Evolutionary conservation across 164 flowering plant species (phyloP).

Genomic region (Magnolia sinica): DNA sequence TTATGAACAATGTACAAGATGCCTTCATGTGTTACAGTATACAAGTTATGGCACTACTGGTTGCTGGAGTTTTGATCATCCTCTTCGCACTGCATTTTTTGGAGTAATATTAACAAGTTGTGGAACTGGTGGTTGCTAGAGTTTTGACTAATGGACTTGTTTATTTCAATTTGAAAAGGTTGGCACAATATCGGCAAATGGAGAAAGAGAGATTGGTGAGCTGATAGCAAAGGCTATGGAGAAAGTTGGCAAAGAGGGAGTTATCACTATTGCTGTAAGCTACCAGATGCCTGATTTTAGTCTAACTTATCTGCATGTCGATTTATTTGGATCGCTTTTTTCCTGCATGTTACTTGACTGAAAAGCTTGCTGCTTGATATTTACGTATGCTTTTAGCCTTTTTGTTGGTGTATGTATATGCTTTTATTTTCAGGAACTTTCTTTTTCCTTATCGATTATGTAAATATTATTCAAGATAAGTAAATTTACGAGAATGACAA

Average conservation of each 20-base stretch:
- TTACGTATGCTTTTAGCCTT: too few species aligned
- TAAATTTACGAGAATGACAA: too few species aligned
- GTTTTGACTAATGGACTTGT: background rate
- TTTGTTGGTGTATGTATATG: too few species aligned
- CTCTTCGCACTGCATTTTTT: too few species aligned
- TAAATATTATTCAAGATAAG: too few species aligned
- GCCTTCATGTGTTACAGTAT: too few species aligned
- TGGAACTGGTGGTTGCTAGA: background rate
- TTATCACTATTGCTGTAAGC: constrained; percentile 87
- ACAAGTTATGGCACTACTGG: too few species aligned
- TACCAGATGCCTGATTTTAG: background rate
- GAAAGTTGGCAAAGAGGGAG: constrained; percentile 98
- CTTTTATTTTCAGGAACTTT: too few species aligned
- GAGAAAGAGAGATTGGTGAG: constrained; percentile 97
- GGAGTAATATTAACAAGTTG: too few species aligned
- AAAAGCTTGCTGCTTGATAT: too few species aligned
- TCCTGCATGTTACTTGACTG: background rate
- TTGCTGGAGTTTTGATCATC: too few species aligned
- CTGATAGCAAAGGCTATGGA: constrained; percentile 98
- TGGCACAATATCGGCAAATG: constrained; percentile 97
- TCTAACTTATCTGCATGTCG: background rate
- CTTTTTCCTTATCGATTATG: too few species aligned
- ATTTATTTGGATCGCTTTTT: background rate
- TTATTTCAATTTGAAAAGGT: constrained; percentile 39
- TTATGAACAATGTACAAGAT: background rate